A percentile compares a stretch with the other conserved stretches of the same genome.
Evolutionary conservation across 2,329 filamentous ascomycete species (phyloP).

Genomic region (Tolypocladium guangdongense): DNA sequence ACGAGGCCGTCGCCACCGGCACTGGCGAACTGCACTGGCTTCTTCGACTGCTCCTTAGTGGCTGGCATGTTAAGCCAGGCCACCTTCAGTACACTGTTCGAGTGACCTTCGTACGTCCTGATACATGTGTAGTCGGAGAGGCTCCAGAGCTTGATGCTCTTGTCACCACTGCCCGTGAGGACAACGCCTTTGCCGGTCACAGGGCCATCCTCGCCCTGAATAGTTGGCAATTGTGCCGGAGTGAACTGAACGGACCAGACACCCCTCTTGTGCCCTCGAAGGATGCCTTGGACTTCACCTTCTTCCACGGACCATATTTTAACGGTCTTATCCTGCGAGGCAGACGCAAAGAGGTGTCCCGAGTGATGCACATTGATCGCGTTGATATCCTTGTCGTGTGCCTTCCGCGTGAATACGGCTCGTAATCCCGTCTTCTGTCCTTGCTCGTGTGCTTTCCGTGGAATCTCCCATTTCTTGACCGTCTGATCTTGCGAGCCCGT

Average conservation of each 20-base stretch:
- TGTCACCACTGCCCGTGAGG: constrained; percentile 87
- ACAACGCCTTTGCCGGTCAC: constrained; percentile 72
- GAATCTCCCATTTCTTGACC: constrained; percentile 85
- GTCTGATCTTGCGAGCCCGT: constrained; percentile 95
- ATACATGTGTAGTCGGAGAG: constrained; percentile 86
- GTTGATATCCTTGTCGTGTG: constrained; percentile 98
- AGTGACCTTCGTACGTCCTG: constrained; percentile 90
- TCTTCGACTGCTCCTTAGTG: constrained; percentile 41
- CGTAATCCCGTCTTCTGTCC: constrained; percentile 43
- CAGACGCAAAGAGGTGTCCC: constrained; percentile 79
- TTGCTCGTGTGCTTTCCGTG: constrained; percentile 36
- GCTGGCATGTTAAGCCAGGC: constrained; percentile 61
- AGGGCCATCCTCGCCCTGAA: constrained; percentile 60
- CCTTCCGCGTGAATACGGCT: constrained; percentile 80
- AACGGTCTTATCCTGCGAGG: constrained; percentile 91
- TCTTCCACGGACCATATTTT: constrained; percentile 93
- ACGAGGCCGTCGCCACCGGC: constrained; percentile 91
- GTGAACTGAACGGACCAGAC: constrained; percentile 95
- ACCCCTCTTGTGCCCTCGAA: constrained; percentile 85
- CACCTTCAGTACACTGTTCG: constrained; percentile 89
- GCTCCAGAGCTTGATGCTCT: constrained; percentile 93
- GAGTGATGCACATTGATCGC: constrained; percentile 72
- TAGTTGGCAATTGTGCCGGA: constrained; percentile 61
- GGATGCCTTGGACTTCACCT: constrained; percentile 81
- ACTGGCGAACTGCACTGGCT: constrained; percentile 63